Evolutionary conservation across 345 rosid species (phyloP), one percentile per base, ranked within the genome.

Genomic region (Hypericum perforatum): DNA sequence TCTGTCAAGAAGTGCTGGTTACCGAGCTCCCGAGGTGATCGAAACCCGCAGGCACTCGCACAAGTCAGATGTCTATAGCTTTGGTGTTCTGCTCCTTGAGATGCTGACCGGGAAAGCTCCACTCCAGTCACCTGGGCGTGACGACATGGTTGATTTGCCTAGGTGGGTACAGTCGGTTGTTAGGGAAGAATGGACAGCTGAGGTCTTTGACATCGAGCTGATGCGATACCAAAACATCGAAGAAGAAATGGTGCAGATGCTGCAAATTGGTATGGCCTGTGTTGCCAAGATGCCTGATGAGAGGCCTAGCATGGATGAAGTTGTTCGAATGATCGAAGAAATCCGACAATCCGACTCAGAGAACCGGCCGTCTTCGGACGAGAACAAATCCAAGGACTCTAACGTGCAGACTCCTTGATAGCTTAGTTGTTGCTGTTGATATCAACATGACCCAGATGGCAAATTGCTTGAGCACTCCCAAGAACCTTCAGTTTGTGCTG

Each of bases 211-310:
- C 59, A 85, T 82, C 0, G 96, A 84, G 77, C 85, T 87, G 7
- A 47, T 84, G 69, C 79, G 65, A 62, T 73, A 49, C 62, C 82
- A 70, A 67, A 72, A 70, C 43, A 72, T 72, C 9, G 94, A 84
- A 65, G 94, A 87, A 61, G 94, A 87, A 39, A 84, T 82, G 96
- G 89, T 87, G 52, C 94, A 84, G 62, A 80, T 84, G 94, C 79
- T 87, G 51, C 96, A 87, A 63, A 72, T 87, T 46, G 94, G 74
- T 7, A 58, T 87, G 58, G 61, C 85, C 6, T 87, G 96, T 44
- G 96, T 84, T 0, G 47, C 79, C 0, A 84, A 70, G 63, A 62
- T 56, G 7, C 85, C 87, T 5, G 87, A 84, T 6, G 61, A 56
- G 29, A 71, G 94, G 14, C 94, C 96, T 0, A 72, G 36, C 32